These are phyloP conservation scores for Colletotrichum cordylinicola DNA, from an alignment of 2,329 filamentous ascomycete species.

Conservation along the genomic window DNA sequence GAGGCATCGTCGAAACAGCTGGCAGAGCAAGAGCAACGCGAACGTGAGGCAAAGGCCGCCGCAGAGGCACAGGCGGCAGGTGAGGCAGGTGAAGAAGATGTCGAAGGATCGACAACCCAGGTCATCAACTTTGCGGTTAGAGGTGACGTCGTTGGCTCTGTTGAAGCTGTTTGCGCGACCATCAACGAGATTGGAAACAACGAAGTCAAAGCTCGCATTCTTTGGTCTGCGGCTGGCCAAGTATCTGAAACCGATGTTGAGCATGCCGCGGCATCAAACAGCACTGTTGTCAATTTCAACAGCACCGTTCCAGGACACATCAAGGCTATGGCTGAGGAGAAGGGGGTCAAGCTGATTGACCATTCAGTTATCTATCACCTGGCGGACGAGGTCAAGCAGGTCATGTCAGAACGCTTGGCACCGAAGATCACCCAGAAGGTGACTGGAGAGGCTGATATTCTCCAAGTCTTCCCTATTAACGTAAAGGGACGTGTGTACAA, in stretches of 20 bases:
- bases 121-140: conserved; percentile 86
- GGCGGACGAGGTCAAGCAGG: conserved; percentile 72
- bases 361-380: conserved; percentile 88
- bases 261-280: conserved; percentile 78
- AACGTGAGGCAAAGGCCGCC: conserved; percentile 54
- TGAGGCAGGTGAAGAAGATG: conserved; percentile 41
- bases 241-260: conserved; percentile 89
- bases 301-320: conserved; percentile 71
- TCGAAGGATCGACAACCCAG: conserved; percentile 43
- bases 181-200: conserved; percentile 82
- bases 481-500: conserved; percentile 72
- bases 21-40: conserved; percentile 72
- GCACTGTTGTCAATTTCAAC: conserved; percentile 88
- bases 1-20: conserved; percentile 82
- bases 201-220: conserved; percentile 78
- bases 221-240: conserved; percentile 79
- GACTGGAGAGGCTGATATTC: conserved; percentile 85
- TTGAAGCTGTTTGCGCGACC: conserved; percentile 84
- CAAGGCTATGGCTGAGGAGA: conserved; percentile 69
- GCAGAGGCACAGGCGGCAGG: conserved; percentile 40
- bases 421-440: conserved; percentile 73
- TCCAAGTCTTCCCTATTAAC: conserved; percentile 84
- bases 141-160: conserved; percentile 91
- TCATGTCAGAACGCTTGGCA: conserved; percentile 73
- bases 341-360: conserved; percentile 79